Evolutionary conservation across 2,329 filamentous ascomycete species (phyloP).

Genomic region (Penicillium sp.): DNA sequence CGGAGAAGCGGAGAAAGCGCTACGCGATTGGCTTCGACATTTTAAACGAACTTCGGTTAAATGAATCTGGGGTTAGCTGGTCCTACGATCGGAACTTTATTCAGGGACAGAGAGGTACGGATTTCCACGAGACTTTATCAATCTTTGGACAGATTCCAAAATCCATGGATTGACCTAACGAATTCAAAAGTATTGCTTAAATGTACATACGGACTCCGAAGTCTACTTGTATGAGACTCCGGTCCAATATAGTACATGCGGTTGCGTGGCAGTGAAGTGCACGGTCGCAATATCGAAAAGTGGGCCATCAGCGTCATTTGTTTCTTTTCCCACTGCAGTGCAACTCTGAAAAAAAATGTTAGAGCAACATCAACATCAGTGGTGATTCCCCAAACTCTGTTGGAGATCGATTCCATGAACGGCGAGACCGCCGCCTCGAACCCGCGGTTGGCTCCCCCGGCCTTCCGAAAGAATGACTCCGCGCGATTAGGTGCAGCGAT

Average conservation of each 20-base stretch:
- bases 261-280: neutral
- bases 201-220: neutral
- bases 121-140: too few relatives aligned
- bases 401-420: constrained; percentile 30
- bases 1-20: constrained; percentile 9
- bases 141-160: too few relatives aligned
- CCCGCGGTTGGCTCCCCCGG: constrained; percentile 27
- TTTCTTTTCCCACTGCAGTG: neutral
- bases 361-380: neutral
- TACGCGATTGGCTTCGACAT: constrained; percentile 6
- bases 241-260: neutral
- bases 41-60: constrained; percentile 12
- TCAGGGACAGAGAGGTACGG: neutral
- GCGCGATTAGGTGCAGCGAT: constrained; percentile 40
- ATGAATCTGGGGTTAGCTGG: constrained; percentile 12
- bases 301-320: constrained; percentile 4
- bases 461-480: constrained; percentile 24
- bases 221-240: too few relatives aligned
- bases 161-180: too few relatives aligned
- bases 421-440: constrained; percentile 31
- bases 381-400: neutral
- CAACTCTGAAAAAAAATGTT: neutral
- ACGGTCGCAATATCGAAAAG: neutral
- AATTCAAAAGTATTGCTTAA: too few relatives aligned
- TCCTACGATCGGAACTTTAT: neutral